These are phyloP conservation scores for Pseudogymnoascus sp. DNA, from an alignment of 2,329 filamentous ascomycete species.

Conservation along the genomic window DNA sequence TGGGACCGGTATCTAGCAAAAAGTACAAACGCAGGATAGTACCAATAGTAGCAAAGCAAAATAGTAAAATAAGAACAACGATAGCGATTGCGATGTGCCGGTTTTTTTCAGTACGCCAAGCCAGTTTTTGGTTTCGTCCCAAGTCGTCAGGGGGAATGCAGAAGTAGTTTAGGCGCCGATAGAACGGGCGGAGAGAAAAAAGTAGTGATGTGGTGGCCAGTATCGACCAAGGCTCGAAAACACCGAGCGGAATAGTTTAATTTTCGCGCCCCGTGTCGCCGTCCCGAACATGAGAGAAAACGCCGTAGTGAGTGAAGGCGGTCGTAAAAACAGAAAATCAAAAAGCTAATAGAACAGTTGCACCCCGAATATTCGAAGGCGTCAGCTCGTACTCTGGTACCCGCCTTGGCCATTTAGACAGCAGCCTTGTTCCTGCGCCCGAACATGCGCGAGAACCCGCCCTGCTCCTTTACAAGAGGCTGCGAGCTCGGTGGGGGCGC, in stretches of 20 bases:
- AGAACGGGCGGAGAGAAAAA: background rate
- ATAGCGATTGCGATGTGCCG: background rate
- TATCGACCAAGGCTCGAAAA: background rate
- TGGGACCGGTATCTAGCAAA: background rate
- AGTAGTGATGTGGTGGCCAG: background rate
- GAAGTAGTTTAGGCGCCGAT: constrained; percentile 1
- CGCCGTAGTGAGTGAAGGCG: background rate
- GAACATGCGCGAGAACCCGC: constrained; percentile 15
- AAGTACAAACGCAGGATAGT: background rate
- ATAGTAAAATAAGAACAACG: background rate
- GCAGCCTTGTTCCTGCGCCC: constrained; percentile 12
- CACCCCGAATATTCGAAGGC: background rate
- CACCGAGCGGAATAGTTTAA: background rate
- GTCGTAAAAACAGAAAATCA: background rate
- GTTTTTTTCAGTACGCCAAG: background rate
- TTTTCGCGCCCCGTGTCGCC: background rate
- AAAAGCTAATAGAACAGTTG: background rate
- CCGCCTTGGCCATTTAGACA: background rate
- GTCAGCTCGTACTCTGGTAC: background rate
- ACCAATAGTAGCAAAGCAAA: background rate
- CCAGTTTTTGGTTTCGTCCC: constrained; percentile 1
- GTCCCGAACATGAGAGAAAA: constrained; percentile 3
- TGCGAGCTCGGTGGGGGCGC: constrained; percentile 43
- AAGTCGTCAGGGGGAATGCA: constrained; percentile 2
- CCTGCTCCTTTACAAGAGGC: constrained; percentile 9